A percentile compares a stretch with the other conserved stretches of the same genome.
Evolutionary conservation across 73 alveolate genomes (phyloP).

Genomic region (Paraurostyla sp.): DNA sequence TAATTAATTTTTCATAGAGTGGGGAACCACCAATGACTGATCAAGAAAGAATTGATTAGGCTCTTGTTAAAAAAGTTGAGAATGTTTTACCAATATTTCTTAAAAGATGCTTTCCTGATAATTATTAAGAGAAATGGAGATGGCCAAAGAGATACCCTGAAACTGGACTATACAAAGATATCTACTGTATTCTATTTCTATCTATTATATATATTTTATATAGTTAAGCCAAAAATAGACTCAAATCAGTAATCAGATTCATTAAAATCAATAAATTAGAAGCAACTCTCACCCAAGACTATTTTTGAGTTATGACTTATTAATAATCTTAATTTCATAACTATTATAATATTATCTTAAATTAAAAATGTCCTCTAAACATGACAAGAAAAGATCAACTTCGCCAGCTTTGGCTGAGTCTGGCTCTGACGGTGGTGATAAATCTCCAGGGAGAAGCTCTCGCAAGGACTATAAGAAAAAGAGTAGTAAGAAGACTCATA

Average conservation of each 20-base stretch:
- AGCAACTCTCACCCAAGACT: no score
- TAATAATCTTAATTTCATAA: background rate
- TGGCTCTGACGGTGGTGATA: background rate
- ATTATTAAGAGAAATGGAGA: conserved; percentile 43
- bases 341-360: background rate
- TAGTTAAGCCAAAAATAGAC: conserved; percentile 11
- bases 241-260: no score
- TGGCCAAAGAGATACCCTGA: conserved; percentile 78
- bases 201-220: background rate
- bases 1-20: conserved; percentile 1
- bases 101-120: conserved; percentile 51
- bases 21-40: conserved; percentile 50
- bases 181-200: background rate
- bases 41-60: conserved; percentile 40
- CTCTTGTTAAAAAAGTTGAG: conserved; percentile 32
- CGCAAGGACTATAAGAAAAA: background rate
- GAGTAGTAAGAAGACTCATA: background rate
- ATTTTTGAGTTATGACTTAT: conserved; percentile 1
- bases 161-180: conserved; percentile 61
- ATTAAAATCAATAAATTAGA: no score
- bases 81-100: conserved; percentile 54
- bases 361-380: background rate
- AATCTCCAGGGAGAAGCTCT: background rate
- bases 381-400: no score
- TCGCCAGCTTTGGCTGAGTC: no score